phyloP scores from a whole-genome alignment of 306 rosid genomes.

The Coriaria nepalensis region DNA sequence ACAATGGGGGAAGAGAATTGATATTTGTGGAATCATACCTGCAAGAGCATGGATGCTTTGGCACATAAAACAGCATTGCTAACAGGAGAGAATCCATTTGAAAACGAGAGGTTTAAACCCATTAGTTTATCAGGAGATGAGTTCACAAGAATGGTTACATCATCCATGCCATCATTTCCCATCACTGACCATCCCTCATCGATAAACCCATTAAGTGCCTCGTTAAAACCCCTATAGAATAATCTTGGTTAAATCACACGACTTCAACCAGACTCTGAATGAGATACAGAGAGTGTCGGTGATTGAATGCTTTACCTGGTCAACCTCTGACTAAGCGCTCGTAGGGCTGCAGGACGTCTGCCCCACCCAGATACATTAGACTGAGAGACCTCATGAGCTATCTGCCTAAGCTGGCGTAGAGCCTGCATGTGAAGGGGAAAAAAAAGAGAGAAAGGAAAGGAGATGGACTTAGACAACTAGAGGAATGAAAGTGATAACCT shows the following conservation, averaged over 20 bases:
- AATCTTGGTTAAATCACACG: constrained; percentile 19
- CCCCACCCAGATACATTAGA: constrained; percentile 87
- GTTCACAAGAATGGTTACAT: constrained; percentile 75
- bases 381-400: constrained; percentile 89
- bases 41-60: constrained; percentile 93
- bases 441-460: background rate
- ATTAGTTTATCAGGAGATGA: constrained; percentile 86
- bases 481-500: background rate
- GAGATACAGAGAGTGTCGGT: constrained; percentile 5
- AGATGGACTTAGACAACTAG: too few relatives aligned
- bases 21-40: constrained; percentile 28
- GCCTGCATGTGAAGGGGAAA: constrained; percentile 35
- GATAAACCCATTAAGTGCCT: constrained; percentile 89
- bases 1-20: too few relatives aligned
- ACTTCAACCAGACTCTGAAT: background rate
- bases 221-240: constrained; percentile 75
- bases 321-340: constrained; percentile 84
- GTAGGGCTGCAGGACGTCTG: constrained; percentile 84
- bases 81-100: constrained; percentile 73
- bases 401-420: constrained; percentile 83
- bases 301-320: constrained; percentile 46
- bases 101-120: constrained; percentile 81
- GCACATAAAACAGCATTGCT: constrained; percentile 93
- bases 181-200: constrained; percentile 98
- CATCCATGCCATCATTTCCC: constrained; percentile 88